Percentiles rank a stretch among this genome's conserved stretches.
phyloP scores from a whole-genome alignment of 495 filamentous ascomycete genomes.

The Lepidopterella palustris region DNA sequence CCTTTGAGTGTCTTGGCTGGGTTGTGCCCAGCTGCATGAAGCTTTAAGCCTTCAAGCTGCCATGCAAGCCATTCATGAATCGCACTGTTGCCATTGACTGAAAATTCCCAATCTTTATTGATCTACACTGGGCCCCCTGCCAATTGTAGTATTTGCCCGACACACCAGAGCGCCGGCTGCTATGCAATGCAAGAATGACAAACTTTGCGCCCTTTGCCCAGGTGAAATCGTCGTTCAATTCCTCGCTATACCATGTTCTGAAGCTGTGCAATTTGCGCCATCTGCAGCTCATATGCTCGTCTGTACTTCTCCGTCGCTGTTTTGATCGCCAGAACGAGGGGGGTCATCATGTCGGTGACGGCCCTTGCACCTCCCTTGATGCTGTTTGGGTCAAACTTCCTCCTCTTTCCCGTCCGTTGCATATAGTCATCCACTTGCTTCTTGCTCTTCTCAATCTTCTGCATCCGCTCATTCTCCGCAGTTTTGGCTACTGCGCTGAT shows the following conservation, averaged over 20 bases:
- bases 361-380: conserved; percentile 68
- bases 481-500: conserved; percentile 73
- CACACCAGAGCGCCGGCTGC: not conserved
- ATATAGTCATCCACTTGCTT: conserved; percentile 60
- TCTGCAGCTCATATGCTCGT: conserved; percentile 54
- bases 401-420: conserved; percentile 61
- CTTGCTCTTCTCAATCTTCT: conserved; percentile 53
- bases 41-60: no score
- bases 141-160: not conserved
- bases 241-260: not conserved
- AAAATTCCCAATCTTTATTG: no score
- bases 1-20: no score
- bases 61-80: no score
- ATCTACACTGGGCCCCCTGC: no score
- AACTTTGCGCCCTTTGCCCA: not conserved
- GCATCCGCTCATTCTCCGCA: conserved; percentile 66
- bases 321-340: conserved; percentile 60
- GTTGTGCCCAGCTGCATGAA: no score
- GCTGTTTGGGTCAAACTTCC: conserved; percentile 55
- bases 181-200: not conserved
- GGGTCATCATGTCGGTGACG: conserved; percentile 67
- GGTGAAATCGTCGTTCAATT: no score
- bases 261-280: conserved; percentile 8
- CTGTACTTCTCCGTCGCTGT: conserved; percentile 59
- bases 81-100: not conserved